Base-by-base conservation (phyloP, 306 rosid species). In the Acacia melanoxylon region DNA sequence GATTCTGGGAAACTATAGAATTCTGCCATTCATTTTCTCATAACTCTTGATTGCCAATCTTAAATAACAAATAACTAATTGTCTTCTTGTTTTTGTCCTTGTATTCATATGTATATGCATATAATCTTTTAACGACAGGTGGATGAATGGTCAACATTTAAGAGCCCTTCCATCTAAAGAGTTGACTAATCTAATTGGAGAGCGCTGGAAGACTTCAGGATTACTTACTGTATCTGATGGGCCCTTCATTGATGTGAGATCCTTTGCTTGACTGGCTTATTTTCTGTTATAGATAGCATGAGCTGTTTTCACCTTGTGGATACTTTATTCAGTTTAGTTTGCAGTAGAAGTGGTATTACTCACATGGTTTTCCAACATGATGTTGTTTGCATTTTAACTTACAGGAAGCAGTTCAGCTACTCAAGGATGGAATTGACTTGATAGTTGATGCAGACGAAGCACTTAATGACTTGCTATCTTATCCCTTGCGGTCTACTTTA, bases 131-230 rank as follows among this genome's bases (percentile, higher is more conserved):
- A 73, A 76, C 63, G 45, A 72, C 68, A 93, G 98, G 89, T 95
- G 99, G 97, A 95, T 95, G 99, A 95, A 95, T 86, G 99, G 99
- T 86, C 97, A 95, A 74, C 89, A 93, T 80, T 89, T 95, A 76
- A 88, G 93, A 87, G 93, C 87, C 62, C 92, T 90, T 49, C 91
- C 96, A 25, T 87, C 91, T 1, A 91, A 87, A 72, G 93, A 88
- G 82, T 78, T 91, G 83, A 90, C 83, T 86, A 91, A 90, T 77
- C 87, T 91, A 80, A 83, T 95, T 79, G 98, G 90, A 61, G 91
- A 90, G 49, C 94, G 63, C 40, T 95, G 98, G 99, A 93, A 88
- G 83, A 82, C 86, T 58, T 82, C 90, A 17, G 89, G 92, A 84
- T 37, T 92, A 80, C 96, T 95, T 75, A 85, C 83, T 33, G 84